Evolutionary conservation across 768 basidiomycete genomes (phyloP).

Genomic region (Russula griseocarnosa): DNA sequence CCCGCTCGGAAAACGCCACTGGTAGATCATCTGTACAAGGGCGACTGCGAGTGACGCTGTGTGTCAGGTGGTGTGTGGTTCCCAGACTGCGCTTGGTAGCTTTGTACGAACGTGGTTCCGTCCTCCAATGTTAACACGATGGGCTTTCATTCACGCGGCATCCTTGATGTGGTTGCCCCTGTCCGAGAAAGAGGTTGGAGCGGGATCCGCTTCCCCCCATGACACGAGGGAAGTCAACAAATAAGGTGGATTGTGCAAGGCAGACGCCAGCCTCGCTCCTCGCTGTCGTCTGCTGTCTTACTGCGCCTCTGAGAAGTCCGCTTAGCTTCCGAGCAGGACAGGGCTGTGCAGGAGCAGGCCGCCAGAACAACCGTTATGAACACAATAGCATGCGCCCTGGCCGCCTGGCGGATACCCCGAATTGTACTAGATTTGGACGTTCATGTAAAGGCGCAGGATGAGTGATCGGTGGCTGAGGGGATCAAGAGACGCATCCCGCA

Average conservation of each 20-base stretch:
- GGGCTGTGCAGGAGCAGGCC: background rate
- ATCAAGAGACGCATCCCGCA: background rate
- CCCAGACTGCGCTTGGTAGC: background rate
- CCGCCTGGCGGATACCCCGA: background rate
- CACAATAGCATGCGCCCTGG: background rate
- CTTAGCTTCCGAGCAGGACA: too few species aligned
- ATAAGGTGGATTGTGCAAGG: conserved; percentile 5
- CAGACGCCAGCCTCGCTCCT: conserved; percentile 1
- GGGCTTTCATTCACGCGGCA: background rate
- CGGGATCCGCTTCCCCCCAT: background rate
- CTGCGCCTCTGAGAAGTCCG: background rate
- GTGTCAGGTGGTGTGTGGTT: background rate
- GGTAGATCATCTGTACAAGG: conserved; percentile 2
- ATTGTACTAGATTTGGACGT: background rate
- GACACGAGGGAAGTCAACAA: background rate
- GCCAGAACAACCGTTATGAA: background rate
- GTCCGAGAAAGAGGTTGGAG: background rate
- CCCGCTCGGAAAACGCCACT: conserved; percentile 1
- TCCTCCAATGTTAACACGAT: conserved; percentile 9
- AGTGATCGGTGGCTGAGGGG: conserved; percentile 10
- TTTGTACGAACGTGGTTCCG: conserved; percentile 1
- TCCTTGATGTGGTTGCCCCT: conserved; percentile 10
- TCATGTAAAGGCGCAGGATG: background rate
- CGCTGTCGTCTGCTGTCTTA: background rate
- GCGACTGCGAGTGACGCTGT: background rate